Conservation (phyloP, 1,139 yeast species). For the Sugiyamaella neomexicana region DNA sequence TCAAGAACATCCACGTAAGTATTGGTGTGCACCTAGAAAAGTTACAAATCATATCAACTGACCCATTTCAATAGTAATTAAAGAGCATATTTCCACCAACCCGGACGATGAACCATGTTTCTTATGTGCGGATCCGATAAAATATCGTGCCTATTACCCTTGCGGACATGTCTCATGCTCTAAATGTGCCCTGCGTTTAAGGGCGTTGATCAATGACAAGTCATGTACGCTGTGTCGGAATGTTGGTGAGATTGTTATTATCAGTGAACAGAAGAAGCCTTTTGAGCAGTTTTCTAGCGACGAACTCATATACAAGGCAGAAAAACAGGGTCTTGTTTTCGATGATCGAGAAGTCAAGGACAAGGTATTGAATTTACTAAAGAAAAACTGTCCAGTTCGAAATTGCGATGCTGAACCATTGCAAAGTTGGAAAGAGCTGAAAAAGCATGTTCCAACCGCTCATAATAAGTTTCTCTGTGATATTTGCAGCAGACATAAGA, state of each 20-base stretch:
- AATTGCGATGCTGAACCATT: conserved; percentile 44
- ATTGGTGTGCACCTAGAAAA: too few relatives aligned
- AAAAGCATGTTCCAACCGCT: conserved; percentile 60
- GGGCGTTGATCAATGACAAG: conserved; percentile 73
- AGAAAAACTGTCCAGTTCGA: conserved; percentile 55
- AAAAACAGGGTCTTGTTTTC: conserved; percentile 38
- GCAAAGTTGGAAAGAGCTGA: conserved; percentile 55
- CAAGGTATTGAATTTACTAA: conserved; percentile 54
- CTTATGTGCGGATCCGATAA: conserved; percentile 77
- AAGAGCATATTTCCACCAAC: conserved; percentile 18
- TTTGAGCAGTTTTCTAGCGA: conserved; percentile 44
- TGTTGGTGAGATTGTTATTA: conserved; percentile 49
- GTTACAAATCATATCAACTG: too few relatives aligned
- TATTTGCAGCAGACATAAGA: conserved; percentile 72
- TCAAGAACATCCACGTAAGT: conserved; percentile 17
- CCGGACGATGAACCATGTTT: conserved; percentile 54
- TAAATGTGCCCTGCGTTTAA: conserved; percentile 74
- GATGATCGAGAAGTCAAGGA: conserved; percentile 39
- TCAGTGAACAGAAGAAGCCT: conserved; percentile 52
- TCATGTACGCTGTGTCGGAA: conserved; percentile 75
- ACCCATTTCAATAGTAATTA: conserved; percentile 11
- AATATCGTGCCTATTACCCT: conserved; percentile 66
- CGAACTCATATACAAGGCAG: conserved; percentile 40
- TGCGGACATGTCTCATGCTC: conserved; percentile 89
- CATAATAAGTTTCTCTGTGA: conserved; percentile 67